phyloP scores from a whole-genome alignment of 129 eudicot genomes.

The Tanacetum coccineum region DNA sequence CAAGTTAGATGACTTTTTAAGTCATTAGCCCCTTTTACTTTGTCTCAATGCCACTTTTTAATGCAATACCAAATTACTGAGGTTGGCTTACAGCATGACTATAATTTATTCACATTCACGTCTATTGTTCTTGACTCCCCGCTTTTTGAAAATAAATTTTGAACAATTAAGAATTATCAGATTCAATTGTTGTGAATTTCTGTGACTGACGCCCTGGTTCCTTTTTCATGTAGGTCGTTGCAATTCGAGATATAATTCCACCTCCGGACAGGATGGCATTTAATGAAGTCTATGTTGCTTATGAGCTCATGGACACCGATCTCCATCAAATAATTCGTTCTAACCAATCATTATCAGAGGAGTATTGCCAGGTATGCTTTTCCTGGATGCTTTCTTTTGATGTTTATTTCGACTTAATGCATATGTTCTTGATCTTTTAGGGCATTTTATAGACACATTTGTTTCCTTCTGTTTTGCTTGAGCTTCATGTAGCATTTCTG shows the following conservation, averaged over 20 bases:
- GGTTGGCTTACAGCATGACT: conserved; percentile 5
- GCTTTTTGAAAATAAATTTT: conserved; percentile 1
- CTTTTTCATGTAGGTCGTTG: conserved; percentile 59
- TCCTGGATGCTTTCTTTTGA: conserved; percentile 15
- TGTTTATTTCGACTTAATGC: background rate
- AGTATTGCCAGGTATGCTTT: conserved; percentile 82
- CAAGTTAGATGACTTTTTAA: no score
- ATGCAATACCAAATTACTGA: no score
- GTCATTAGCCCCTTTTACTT: no score
- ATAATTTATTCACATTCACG: background rate
- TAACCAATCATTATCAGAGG: conserved; percentile 72
- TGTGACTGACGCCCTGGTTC: conserved; percentile 14
- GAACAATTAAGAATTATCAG: conserved; percentile 3
- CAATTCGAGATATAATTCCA: conserved; percentile 81
- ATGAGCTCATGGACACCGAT: conserved; percentile 92
- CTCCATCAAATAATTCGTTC: conserved; percentile 89
- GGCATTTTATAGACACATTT: no score
- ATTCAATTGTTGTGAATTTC: conserved; percentile 17
- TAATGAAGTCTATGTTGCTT: conserved; percentile 83
- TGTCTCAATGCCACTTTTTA: no score
- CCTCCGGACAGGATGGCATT: conserved; percentile 67
- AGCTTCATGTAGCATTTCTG: no score
- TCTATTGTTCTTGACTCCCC: background rate
- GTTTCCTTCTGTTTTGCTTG: no score
- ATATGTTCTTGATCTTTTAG: no score